Percentiles rank a stretch among this genome's conserved stretches.
phyloP scores from a whole-genome alignment of 78 protist genomes.

The Isochrysis galbana region DNA sequence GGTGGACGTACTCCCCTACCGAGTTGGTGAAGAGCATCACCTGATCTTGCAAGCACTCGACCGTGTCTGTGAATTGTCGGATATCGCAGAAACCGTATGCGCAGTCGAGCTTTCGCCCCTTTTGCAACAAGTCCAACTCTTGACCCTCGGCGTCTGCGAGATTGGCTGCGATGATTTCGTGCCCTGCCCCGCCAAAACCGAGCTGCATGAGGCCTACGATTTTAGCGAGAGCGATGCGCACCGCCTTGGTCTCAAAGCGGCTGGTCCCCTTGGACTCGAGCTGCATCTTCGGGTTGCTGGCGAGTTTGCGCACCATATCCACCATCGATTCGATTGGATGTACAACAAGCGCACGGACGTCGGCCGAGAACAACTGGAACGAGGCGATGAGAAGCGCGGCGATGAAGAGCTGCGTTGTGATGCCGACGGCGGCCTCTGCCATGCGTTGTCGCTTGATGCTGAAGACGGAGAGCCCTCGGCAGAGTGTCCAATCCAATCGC shows the following conservation, averaged over 20 bases:
- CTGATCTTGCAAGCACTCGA: slow-evolving; percentile 6
- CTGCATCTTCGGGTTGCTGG: neutral
- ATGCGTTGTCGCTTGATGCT: too few species aligned
- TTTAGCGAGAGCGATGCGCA: neutral
- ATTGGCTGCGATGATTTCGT: neutral
- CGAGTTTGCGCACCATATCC: neutral
- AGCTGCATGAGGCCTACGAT: neutral
- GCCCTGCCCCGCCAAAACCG: slow-evolving; percentile 36
- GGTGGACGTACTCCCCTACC: neutral
- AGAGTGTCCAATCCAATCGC: too few species aligned
- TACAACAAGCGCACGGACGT: neutral
- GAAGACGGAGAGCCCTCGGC: too few species aligned
- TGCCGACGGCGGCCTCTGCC: too few species aligned
- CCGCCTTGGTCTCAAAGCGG: neutral
- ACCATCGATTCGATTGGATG: neutral
- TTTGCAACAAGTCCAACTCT: neutral
- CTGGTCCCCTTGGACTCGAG: neutral
- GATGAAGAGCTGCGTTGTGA: neutral
- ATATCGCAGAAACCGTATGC: neutral
- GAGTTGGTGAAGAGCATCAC: slow-evolving; percentile 10
- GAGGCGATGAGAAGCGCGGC: neutral
- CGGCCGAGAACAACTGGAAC: neutral
- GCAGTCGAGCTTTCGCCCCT: neutral
- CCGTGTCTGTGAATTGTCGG: neutral
- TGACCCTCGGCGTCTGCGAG: neutral